These are phyloP conservation scores for Stevia rebaudiana DNA, from an alignment of 140 eudicot genomes.

Conservation along the genomic window DNA sequence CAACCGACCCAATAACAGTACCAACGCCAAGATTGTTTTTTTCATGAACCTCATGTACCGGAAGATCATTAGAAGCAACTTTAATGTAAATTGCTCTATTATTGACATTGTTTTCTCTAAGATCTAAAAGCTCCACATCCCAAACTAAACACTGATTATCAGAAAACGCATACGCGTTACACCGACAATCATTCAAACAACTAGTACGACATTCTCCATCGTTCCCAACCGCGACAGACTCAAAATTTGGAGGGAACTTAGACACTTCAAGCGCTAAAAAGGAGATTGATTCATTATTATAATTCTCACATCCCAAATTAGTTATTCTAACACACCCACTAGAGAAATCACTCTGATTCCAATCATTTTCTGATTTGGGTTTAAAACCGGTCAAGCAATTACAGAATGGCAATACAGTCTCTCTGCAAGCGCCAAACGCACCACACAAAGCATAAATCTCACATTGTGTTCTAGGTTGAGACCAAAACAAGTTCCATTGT, in stretches of 20 bases:
- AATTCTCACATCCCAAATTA: constrained; percentile 33
- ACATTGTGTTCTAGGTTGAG: constrained; percentile 64
- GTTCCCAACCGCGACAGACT: constrained; percentile 13
- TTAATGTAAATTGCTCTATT: constrained; percentile 38
- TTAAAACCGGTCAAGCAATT: constrained; percentile 53
- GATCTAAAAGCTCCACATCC: constrained; percentile 38
- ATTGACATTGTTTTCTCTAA: constrained; percentile 11
- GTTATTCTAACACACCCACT: constrained; percentile 55
- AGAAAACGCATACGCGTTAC: constrained; percentile 44
- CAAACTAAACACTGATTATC: constrained; percentile 34
- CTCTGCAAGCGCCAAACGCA: constrained; percentile 45
- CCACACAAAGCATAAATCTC: constrained; percentile 61
- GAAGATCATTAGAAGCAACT: constrained; percentile 42
- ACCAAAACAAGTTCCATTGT: constrained; percentile 56
- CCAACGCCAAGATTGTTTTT: constrained; percentile 26
- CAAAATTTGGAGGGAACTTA: constrained; percentile 28
- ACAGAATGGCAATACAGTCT: constrained; percentile 42
- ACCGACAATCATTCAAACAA: constrained; percentile 37
- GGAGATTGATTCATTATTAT: constrained; percentile 15
- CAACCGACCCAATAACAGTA: constrained; percentile 31
- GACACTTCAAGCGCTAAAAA: constrained; percentile 23
- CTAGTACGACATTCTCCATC: constrained; percentile 26
- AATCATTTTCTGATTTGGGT: constrained; percentile 31
- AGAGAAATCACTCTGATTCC: constrained; percentile 56
- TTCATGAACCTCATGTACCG: constrained; percentile 1